Evolutionary conservation across 2,329 filamentous ascomycete species (phyloP).

Genomic region (Colletotrichum orbiculare): DNA sequence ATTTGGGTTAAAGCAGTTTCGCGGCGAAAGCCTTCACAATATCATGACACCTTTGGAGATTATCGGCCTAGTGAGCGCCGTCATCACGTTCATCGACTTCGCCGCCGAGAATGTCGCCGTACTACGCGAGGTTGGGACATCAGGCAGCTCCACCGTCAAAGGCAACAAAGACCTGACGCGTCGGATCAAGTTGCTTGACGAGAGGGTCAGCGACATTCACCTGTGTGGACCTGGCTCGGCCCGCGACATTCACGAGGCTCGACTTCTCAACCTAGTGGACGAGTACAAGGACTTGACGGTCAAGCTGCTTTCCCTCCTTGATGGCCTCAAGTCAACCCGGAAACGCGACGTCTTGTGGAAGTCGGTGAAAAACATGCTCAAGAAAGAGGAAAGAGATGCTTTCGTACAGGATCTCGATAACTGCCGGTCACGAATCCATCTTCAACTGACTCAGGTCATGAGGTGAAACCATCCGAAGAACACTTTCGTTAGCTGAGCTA

Average conservation of each 20-base stretch:
- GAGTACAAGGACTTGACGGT: background rate
- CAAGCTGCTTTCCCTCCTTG: background rate
- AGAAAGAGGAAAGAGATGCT: background rate
- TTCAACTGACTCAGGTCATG: background rate
- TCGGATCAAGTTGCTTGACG: constrained; percentile 1
- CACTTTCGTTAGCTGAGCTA: background rate
- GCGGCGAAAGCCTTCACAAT: background rate
- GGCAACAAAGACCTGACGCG: constrained; percentile 1
- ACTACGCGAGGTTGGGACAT: background rate
- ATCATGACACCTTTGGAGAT: constrained; percentile 4
- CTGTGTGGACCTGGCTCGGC: background rate
- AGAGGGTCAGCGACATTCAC: background rate
- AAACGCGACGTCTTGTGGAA: background rate
- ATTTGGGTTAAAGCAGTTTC: no score
- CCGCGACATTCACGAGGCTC: background rate
- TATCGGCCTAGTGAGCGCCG: constrained; percentile 12
- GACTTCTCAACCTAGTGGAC: background rate
- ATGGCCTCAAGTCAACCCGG: background rate
- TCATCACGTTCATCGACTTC: constrained; percentile 19
- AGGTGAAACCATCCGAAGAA: background rate
- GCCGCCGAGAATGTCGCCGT: constrained; percentile 10
- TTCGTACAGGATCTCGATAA: background rate
- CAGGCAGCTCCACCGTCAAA: background rate
- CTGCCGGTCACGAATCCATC: background rate
- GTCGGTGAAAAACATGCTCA: background rate